Base-by-base conservation (phyloP, 805 yeast species). In the Brettanomyces sp. region DNA sequence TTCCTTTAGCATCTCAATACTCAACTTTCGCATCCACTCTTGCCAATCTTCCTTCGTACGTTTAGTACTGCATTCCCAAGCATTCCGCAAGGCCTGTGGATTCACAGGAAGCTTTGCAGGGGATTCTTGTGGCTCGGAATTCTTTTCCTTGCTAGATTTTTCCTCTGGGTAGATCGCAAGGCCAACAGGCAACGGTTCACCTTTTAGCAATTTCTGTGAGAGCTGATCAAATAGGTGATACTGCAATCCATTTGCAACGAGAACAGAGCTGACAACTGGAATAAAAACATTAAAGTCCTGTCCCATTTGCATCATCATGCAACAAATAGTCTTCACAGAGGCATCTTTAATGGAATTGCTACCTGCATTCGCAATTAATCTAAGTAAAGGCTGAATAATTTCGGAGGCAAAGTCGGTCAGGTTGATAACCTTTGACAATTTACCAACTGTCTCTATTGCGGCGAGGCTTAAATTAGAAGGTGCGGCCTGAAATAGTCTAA, bases 41-140 rank as follows among this genome's bases (percentile, higher is more conserved):
- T 85, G 91, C 99, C 99, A 93, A 54, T 93, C 99, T 55, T 90
- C 98, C 54, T 82, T 81, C 0, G 97, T 87, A 44, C 95, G 76
- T 52, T 91, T 78, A 53, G 87, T 91, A 23, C 85, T 77, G 25
- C 95, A 84, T 54, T 89, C 96, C 98, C 99, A 93, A 1, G 90
- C 87, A 39, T 79, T 77, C 56, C 86, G 82, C 55, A 93, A 69
- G 0, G 77, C 75, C 36, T 70, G 74, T 41, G 77, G 79, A 49
- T 77, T 76, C 13, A 78, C 80, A 0, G 95, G 90, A 9, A 91
- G 67, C 55, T 86, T 86, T 55, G 83, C 80, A 3, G 82, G 72
- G 1, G 84, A 79, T 51, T 82, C 77, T 49, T 82, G 91, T 18
- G 81, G 75, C 14, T 79, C 80, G 3, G 77, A 69, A 14, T 76